These are phyloP conservation scores for Phanerochaete sordida DNA, from an alignment of 768 basidiomycete genomes.

Conservation along the genomic window DNA sequence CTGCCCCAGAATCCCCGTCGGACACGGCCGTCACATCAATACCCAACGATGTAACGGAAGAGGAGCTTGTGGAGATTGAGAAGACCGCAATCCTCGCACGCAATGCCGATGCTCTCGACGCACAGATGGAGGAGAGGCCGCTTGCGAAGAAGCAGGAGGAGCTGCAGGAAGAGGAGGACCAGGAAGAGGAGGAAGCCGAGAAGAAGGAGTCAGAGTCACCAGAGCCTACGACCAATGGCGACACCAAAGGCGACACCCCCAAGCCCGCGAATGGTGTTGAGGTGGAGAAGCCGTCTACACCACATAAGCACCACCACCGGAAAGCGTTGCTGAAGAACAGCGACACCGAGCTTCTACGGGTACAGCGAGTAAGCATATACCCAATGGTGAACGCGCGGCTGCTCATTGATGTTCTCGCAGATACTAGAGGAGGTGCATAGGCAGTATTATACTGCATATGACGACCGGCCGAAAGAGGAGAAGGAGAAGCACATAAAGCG, in stretches of 20 bases:
- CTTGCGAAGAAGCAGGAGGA: constrained; percentile 86
- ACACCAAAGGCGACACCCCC: neutral
- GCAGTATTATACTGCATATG: constrained; percentile 71
- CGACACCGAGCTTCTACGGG: constrained; percentile 75
- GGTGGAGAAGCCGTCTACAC: constrained; percentile 14
- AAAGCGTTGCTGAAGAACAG: constrained; percentile 86
- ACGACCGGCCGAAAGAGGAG: constrained; percentile 29
- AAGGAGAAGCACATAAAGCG: constrained; percentile 28
- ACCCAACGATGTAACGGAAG: constrained; percentile 18
- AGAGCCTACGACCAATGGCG: neutral
- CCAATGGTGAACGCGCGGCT: neutral
- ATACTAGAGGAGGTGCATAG: constrained; percentile 78
- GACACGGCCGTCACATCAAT: neutral
- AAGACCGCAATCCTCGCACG: constrained; percentile 59
- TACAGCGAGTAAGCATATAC: constrained; percentile 59
- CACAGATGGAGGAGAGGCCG: constrained; percentile 82
- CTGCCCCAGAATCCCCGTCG: neutral
- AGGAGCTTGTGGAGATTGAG: constrained; percentile 38
- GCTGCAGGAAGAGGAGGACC: constrained; percentile 46
- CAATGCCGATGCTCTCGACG: constrained; percentile 76
- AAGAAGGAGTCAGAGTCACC: neutral
- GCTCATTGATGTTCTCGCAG: constrained; percentile 36
- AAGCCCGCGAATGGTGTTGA: neutral
- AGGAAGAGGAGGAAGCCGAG: constrained; percentile 17
- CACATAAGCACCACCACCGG: constrained; percentile 31